phyloP scores from a whole-genome alignment of 192 early-diverging fungal genomes.

The Backusella circina region DNA sequence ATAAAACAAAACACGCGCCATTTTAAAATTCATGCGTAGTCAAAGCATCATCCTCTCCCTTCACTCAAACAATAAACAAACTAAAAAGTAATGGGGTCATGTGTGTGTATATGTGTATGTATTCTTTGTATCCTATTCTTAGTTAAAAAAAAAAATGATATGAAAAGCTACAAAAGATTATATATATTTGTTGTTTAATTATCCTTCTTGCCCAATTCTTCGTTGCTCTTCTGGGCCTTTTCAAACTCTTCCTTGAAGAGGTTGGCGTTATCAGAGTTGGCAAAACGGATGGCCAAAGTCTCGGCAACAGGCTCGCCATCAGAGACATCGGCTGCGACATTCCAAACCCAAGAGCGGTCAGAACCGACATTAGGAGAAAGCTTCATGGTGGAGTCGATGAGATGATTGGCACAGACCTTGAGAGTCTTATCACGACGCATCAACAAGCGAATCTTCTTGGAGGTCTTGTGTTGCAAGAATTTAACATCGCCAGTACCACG shows the following conservation, averaged over 20 bases:
- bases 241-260: constrained; percentile 90
- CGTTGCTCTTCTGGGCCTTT: constrained; percentile 57
- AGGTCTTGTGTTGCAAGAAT: constrained; percentile 89
- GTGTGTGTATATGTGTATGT: background rate
- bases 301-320: constrained; percentile 84
- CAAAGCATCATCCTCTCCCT: background rate
- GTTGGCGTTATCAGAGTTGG: constrained; percentile 92
- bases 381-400: constrained; percentile 82
- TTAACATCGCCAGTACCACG: constrained; percentile 98
- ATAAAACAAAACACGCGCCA: background rate
- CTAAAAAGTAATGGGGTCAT: background rate
- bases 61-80: background rate
- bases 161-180: background rate
- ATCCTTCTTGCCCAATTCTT: constrained; percentile 30
- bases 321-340: constrained; percentile 82
- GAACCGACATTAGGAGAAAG: constrained; percentile 95
- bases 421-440: constrained; percentile 98
- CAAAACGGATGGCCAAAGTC: constrained; percentile 93
- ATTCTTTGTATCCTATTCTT: background rate
- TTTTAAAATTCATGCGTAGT: background rate
- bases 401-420: constrained; percentile 99
- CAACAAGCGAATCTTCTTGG: constrained; percentile 88
- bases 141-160: background rate
- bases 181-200: constrained; percentile 28
- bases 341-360: constrained; percentile 99